Evolutionary conservation across 371 early-diverging fungal genomes (phyloP).

Genomic region (Actinomortierella ambigua): DNA sequence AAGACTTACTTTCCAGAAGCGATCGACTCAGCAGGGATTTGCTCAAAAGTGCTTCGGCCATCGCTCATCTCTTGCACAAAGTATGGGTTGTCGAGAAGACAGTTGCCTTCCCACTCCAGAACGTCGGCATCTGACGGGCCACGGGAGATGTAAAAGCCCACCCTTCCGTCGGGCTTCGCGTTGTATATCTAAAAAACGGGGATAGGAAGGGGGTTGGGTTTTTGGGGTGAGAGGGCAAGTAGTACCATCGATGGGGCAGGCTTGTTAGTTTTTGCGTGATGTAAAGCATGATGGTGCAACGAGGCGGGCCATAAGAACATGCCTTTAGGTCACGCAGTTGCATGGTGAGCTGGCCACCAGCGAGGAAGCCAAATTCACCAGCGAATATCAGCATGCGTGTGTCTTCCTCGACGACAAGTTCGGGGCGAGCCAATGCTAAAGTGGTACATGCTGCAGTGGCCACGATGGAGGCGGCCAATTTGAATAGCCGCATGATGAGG

Average conservation of each 20-base stretch:
- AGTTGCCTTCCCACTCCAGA: conserved; percentile 34
- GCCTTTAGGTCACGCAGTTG: conserved; percentile 50
- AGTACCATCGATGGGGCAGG: no score
- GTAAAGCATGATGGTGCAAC: no score
- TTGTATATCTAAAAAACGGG: no score
- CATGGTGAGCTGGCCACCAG: conserved; percentile 52
- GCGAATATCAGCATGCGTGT: conserved; percentile 48
- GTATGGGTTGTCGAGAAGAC: conserved; percentile 26
- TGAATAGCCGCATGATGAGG: no score
- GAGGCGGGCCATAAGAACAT: background rate
- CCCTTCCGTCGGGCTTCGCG: no score
- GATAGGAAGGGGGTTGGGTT: no score
- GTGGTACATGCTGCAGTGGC: conserved; percentile 12
- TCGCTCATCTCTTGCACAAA: conserved; percentile 24
- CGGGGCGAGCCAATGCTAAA: conserved; percentile 40
- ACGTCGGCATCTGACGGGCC: conserved; percentile 18
- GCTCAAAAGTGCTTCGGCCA: conserved; percentile 10
- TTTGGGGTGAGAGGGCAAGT: no score
- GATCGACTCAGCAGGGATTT: no score
- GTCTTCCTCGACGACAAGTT: conserved; percentile 50
- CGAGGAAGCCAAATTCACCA: conserved; percentile 57
- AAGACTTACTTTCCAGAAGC: no score
- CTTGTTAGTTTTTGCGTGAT: no score
- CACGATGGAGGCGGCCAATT: background rate
- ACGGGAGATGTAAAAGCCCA: conserved; percentile 33